Conservation (phyloP, 23 red algal genomes). For the Porphyridium purpureum region DNA sequence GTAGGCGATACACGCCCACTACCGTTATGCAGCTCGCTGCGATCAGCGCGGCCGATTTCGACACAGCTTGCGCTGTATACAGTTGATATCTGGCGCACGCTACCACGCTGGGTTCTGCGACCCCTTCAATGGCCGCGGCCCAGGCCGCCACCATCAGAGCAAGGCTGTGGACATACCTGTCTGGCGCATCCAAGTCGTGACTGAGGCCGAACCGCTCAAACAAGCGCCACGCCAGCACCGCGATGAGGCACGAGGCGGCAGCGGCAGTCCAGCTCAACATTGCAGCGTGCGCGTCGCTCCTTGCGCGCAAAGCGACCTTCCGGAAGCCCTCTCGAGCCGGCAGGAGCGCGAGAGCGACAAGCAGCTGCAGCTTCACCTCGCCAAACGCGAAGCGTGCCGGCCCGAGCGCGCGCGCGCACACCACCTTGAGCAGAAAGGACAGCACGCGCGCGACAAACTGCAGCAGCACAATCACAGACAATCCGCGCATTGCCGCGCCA, state of each 20-base stretch:
- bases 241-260: not conserved
- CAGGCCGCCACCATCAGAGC: not conserved
- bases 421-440: constrained; percentile 43
- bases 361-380: constrained; percentile 40
- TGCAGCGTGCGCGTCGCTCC: constrained; percentile 4
- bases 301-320: constrained; percentile 24
- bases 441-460: constrained; percentile 22
- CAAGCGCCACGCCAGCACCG: not conserved
- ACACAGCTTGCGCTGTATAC: not conserved
- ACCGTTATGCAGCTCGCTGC: not conserved
- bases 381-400: constrained; percentile 53
- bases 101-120: not conserved
- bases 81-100: not conserved
- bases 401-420: constrained; percentile 28
- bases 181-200: not conserved
- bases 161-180: not conserved
- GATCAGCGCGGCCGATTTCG: not conserved
- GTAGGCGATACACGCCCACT: not conserved
- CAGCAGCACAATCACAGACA: no score
- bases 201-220: not conserved
- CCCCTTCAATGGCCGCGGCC: not conserved
- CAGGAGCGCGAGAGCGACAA: constrained; percentile 27
- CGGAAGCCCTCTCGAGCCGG: constrained; percentile 40
- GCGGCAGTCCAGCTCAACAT: not conserved
- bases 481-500: no score